Conservation (phyloP, 257 asterid species). For the Plantago elongata region DNA sequence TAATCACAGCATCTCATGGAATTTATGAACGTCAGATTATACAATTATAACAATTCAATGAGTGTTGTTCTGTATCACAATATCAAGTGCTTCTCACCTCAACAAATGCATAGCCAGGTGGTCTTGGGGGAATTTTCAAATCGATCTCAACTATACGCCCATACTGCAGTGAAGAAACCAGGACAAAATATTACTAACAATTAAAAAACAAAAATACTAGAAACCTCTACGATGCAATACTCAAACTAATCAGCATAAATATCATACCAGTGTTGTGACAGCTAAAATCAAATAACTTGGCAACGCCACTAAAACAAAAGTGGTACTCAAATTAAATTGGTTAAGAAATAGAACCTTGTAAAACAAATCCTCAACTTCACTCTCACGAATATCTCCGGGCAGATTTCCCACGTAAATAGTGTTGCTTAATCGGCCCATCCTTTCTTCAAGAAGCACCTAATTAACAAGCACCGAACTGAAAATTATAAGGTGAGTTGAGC, state of each 20-base stretch:
- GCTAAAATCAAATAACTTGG: not conserved
- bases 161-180: conserved; percentile 41
- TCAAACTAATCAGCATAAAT: too few species aligned
- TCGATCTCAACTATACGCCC: conserved; percentile 70
- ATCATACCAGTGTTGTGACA: not conserved
- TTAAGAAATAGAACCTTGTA: conserved; percentile 45
- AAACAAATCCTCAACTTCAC: conserved; percentile 77
- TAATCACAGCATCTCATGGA: not conserved
- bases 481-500: not conserved
- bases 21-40: not conserved
- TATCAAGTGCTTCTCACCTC: conserved; percentile 48
- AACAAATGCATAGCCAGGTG: conserved; percentile 86
- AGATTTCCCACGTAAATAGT: conserved; percentile 82
- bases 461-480: not conserved
- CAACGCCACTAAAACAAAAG: too few species aligned
- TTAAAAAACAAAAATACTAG: too few species aligned
- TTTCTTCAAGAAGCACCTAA: conserved; percentile 28
- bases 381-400: conserved; percentile 72
- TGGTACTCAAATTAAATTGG: not conserved
- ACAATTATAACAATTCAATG: not conserved
- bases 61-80: not conserved
- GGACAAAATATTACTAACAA: not conserved
- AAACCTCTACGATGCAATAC: too few species aligned
- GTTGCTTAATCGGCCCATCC: conserved; percentile 63
- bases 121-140: conserved; percentile 82